Percentiles rank a stretch among this genome's conserved stretches.
These are phyloP conservation scores for Petunia axillaris DNA, from an alignment of 257 asterid genomes.

Conservation along the genomic window DNA sequence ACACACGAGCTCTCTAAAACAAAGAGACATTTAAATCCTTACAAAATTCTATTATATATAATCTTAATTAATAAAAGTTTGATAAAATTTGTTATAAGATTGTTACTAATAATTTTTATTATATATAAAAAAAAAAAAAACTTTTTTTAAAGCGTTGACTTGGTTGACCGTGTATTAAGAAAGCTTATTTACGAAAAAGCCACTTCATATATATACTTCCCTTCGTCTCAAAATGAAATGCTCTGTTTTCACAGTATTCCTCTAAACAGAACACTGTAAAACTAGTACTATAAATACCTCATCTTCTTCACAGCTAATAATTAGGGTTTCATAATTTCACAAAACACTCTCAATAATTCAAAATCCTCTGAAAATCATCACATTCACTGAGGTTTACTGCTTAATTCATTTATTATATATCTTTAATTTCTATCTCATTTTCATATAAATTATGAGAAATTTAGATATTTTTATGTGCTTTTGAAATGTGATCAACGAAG, in stretches of 20 bases:
- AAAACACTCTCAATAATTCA: background rate
- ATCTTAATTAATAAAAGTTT: too few relatives aligned
- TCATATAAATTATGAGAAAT: background rate
- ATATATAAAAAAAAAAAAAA: too few relatives aligned
- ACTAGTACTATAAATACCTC: background rate
- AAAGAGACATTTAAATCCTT: too few relatives aligned
- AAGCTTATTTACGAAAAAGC: background rate
- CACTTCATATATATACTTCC: background rate
- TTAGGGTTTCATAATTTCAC: too few relatives aligned
- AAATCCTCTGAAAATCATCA: background rate
- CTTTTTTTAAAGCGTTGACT: too few relatives aligned
- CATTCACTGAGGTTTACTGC: constrained; percentile 3
- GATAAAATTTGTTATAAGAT: too few relatives aligned
- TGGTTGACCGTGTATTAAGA: too few relatives aligned
- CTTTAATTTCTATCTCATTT: background rate
- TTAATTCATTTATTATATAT: background rate
- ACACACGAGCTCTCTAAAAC: too few relatives aligned
- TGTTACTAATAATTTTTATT: too few relatives aligned
- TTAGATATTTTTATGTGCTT: too few relatives aligned
- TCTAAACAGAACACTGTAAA: background rate
- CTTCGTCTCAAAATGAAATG: background rate
- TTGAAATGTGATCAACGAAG: too few relatives aligned
- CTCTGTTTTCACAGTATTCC: background rate
- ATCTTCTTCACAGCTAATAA: background rate
- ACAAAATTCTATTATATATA: too few relatives aligned